Evolutionary conservation across 2,329 filamentous ascomycete genomes (phyloP), one percentile per base, ranked within the genome.

Genomic region (Cladophialophora chaetospira): DNA sequence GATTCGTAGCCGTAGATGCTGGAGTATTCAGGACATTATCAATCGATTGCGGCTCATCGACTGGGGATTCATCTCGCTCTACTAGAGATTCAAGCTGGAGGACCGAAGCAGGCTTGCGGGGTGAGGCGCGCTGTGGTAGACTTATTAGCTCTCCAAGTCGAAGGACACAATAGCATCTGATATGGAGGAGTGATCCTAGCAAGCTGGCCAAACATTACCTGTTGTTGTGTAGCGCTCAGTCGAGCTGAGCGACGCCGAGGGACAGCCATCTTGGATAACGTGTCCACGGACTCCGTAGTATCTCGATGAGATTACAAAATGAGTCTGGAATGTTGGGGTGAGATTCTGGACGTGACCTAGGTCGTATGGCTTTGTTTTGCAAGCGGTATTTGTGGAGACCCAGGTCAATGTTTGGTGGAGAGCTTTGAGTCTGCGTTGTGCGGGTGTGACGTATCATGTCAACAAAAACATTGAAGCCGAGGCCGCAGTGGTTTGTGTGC

Each of bases 61-160:
- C 70, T 10, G 71, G 70, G 58, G 73, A 73, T 55, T 77, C 75
- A 48, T 78, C 77, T 63, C 72, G 70, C 70, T 82, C 79, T 47
- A 72, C 63, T 17, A 81, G 70, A n/a, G 75, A 70, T 15, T 71
- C 63, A 28, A 82, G 74, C 59, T 71, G 75, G 13, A 61, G 31
- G 33, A 64, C 43, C 23, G 66, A 60, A 31, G 66, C 48, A 25
- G 66, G n/a, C 54, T 65, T 65, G 11, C 63, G 63, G 45, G 52
- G 15, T 33, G 64, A 59, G 25, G 52, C 5, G 58, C 44, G 61
- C 61, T 59, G 45, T 45, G 10, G 28, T 26, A 6, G 44, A n/a
- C 19, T 46, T 23, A 46, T 58, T 51, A 61, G 58, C 40, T 52
- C n/a, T n/a, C 45, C 36, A 53, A 48, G 33, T 28, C 42, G 11